These are phyloP conservation scores for Monosporascus cannonballus DNA, from an alignment of 2,329 filamentous ascomycete genomes.

Conservation along the genomic window DNA sequence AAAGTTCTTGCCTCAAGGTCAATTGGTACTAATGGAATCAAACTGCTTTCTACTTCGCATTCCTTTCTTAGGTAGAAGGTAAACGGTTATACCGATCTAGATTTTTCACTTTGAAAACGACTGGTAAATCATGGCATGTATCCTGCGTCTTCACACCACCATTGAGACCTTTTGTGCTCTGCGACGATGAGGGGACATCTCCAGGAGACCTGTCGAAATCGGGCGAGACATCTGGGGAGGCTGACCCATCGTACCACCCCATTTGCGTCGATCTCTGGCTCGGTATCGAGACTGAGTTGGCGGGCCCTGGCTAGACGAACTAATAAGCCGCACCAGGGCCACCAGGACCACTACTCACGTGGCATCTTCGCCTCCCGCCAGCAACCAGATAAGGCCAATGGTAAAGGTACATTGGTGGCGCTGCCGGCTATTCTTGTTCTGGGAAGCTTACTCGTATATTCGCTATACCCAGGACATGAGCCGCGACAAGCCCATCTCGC, in stretches of 20 bases:
- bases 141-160: not conserved
- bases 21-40: not conserved
- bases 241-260: constrained; percentile 7
- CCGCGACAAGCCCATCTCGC: constrained; percentile 17
- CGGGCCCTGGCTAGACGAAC: constrained; percentile 1
- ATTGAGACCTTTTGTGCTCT: constrained; percentile 6
- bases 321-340: constrained; percentile 1
- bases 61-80: too few species aligned
- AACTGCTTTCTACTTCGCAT: too few species aligned
- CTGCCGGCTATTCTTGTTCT: constrained; percentile 25
- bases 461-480: constrained; percentile 33
- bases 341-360: constrained; percentile 14
- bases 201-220: constrained; percentile 9
- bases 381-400: constrained; percentile 13
- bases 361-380: constrained; percentile 20
- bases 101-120: not conserved
- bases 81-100: not conserved
- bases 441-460: constrained; percentile 31
- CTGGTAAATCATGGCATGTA: constrained; percentile 12
- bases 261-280: constrained; percentile 8
- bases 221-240: constrained; percentile 6
- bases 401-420: constrained; percentile 22
- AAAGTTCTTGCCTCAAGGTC: not conserved
- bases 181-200: constrained; percentile 12
- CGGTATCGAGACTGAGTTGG: constrained; percentile 1